Base-by-base conservation (phyloP, 2,329 filamentous ascomycete genomes). In the Grosmannia huntii region DNA sequence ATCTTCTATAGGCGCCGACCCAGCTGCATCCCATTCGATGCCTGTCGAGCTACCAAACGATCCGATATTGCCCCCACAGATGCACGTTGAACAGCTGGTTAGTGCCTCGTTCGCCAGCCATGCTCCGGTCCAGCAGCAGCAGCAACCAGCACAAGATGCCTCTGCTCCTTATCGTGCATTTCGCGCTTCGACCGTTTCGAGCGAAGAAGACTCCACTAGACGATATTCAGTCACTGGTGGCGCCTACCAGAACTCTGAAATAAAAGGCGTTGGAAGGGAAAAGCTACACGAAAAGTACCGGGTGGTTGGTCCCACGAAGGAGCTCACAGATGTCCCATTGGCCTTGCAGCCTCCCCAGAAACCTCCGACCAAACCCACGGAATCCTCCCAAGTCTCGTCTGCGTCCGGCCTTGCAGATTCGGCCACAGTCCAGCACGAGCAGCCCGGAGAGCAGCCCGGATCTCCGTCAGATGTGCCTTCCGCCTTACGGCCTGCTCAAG, bases 41-140 rank as follows among this genome's bases (percentile, higher is more conserved):
- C 64, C 67, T 12, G 69, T 72, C 27, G 73, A 80, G 66, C 60
- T 77, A 28, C 69, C 73, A 3, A 66, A 69, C 61, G 63, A 70
- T 31, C 65, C 65, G 12, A 67, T 67, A 38, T 12, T 21, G 11
- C 9, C 25, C 6, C 19, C 41, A 44, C 16, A n/a, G 41, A 44
- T 19, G 16, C 19, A 16, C 7, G 16, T 21, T 44, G 41, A 19
- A 44, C 41, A 4, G 41, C 41, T n/a, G 21, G 41, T 44, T n/a
- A 44, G 41, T n/a, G 41, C 41, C 19, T 44, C 41, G 5, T 44
- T 44, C 7, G 41, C 41, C 19, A 44, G 41, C 3, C 41, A 44
- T 4, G 5, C 41, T 19, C 4, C 14, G 41, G 3, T 7, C 19
- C 41, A 33, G 31, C 31, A 33, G 9, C 31, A 33, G 11, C 31